Percentiles rank a stretch among this genome's conserved stretches.
Evolutionary conservation across 1,139 yeast species (phyloP).

Genomic region (Arxiozyma slooffiae): DNA sequence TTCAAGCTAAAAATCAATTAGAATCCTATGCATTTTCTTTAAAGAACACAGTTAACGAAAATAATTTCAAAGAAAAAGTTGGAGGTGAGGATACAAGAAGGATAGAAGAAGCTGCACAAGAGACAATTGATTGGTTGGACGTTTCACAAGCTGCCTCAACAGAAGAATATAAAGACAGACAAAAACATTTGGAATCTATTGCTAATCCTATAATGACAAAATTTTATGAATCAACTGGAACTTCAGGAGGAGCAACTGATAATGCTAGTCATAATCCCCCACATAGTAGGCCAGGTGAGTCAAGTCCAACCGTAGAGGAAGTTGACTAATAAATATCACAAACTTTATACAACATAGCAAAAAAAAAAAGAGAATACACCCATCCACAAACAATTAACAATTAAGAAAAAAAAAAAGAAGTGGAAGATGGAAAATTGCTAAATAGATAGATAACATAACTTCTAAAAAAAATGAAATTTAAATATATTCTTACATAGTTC

Average conservation of each 20-base stretch:
- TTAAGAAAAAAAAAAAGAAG: too few relatives aligned
- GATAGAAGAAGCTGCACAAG: conserved; percentile 73
- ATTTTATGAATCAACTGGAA: conserved; percentile 53
- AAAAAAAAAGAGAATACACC: too few relatives aligned
- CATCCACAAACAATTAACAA: too few relatives aligned
- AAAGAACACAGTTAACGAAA: conserved; percentile 60
- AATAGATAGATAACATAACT: too few relatives aligned
- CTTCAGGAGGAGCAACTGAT: conserved; percentile 32
- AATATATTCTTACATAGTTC: too few relatives aligned
- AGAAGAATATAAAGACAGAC: conserved; percentile 66
- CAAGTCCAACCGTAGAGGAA: conserved; percentile 66
- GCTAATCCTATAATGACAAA: conserved; percentile 60
- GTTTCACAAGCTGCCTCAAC: conserved; percentile 77
- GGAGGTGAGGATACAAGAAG: conserved; percentile 82
- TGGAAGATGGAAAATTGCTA: too few relatives aligned
- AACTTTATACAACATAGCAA: background rate
- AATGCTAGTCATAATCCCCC: conserved; percentile 40
- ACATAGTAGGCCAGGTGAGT: conserved; percentile 37
- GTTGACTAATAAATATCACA: conserved; percentile 40
- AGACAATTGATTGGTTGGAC: conserved; percentile 77
- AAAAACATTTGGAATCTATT: conserved; percentile 54
- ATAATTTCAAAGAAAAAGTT: conserved; percentile 60
- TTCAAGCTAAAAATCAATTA: conserved; percentile 69
- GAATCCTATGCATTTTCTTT: conserved; percentile 80
- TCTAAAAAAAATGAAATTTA: too few relatives aligned